A percentile compares a stretch with the other conserved stretches of the same genome.
Evolutionary conservation across 2,329 filamentous ascomycete genomes (phyloP).

Genomic region (Penicillium digitatum): DNA sequence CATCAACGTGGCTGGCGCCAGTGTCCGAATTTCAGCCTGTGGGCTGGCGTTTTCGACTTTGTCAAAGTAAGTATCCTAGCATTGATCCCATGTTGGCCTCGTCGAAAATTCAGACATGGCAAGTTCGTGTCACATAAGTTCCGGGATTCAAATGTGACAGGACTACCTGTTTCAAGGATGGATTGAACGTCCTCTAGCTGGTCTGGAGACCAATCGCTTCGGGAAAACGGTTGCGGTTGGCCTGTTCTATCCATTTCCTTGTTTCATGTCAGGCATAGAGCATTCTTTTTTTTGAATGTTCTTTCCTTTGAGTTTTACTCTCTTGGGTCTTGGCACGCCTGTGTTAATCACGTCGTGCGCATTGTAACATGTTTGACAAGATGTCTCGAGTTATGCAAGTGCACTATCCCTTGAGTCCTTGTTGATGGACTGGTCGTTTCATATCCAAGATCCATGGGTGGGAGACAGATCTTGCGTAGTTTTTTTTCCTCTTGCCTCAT

Average conservation of each 20-base stretch:
- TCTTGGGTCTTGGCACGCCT: not conserved
- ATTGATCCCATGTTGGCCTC: conserved; percentile 37
- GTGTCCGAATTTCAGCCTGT: conserved; percentile 87
- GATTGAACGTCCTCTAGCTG: conserved; percentile 35
- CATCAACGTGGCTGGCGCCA: conserved; percentile 95
- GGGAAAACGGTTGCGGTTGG: not conserved
- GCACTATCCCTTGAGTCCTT: not conserved
- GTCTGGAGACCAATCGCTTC: conserved; percentile 17
- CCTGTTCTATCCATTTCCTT: conserved; percentile 3
- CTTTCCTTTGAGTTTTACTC: not conserved
- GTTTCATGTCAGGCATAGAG: not conserved
- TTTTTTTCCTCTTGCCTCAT: conserved; percentile 4
- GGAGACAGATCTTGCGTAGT: conserved; percentile 4
- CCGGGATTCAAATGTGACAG: conserved; percentile 21
- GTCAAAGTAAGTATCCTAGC: conserved; percentile 63
- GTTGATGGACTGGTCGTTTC: not conserved
- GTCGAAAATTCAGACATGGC: conserved; percentile 25
- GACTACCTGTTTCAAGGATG: conserved; percentile 32
- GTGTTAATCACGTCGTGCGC: conserved; percentile 14
- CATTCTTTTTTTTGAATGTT: not conserved
- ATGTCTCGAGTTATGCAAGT: conserved; percentile 2
- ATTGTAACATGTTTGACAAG: conserved; percentile 4
- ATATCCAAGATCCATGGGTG: not conserved
- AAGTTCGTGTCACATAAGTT: conserved; percentile 19
- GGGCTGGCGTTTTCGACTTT: conserved; percentile 82